Percentiles rank a stretch among this genome's conserved stretches.
Conservation (phyloP, 2,329 filamentous ascomycete species). For the Penicillium sp. region DNA sequence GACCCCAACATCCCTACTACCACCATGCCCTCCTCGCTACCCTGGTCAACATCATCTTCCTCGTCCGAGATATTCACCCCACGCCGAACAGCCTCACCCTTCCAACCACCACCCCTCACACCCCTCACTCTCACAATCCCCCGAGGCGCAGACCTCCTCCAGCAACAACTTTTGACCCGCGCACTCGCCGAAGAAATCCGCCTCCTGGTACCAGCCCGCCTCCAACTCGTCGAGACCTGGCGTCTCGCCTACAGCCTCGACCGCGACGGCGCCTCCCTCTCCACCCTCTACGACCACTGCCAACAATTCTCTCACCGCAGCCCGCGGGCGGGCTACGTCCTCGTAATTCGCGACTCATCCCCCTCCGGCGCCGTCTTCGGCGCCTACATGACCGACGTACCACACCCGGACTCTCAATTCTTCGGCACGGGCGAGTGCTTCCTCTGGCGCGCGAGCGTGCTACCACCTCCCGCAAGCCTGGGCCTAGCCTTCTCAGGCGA, state of each 20-base stretch:
- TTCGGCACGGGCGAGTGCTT: slow-evolving; percentile 98
- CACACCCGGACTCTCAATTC: slow-evolving; percentile 80
- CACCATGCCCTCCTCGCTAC: slow-evolving; percentile 29
- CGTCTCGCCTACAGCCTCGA: slow-evolving; percentile 85
- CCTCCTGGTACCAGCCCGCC: slow-evolving; percentile 80
- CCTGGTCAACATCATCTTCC: slow-evolving; percentile 49
- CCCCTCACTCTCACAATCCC: slow-evolving; percentile 68
- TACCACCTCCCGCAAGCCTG: slow-evolving; percentile 51
- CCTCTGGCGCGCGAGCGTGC: slow-evolving; percentile 77
- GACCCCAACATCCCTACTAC: slow-evolving; percentile 43
- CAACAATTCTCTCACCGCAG: slow-evolving; percentile 68
- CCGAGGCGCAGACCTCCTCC: slow-evolving; percentile 63
- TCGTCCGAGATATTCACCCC: slow-evolving; percentile 48
- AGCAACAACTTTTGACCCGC: slow-evolving; percentile 68
- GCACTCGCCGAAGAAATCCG: slow-evolving; percentile 91
- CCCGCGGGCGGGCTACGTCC: slow-evolving; percentile 80
- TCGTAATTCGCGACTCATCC: slow-evolving; percentile 78
- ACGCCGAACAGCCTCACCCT: slow-evolving; percentile 72
- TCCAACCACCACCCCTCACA: slow-evolving; percentile 86
- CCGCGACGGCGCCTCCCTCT: slow-evolving; percentile 85
- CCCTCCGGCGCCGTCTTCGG: slow-evolving; percentile 70
- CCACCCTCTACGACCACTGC: slow-evolving; percentile 83
- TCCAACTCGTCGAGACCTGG: slow-evolving; percentile 90
- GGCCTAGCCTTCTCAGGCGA: slow-evolving; percentile 22
- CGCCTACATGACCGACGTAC: slow-evolving; percentile 89